phyloP scores from a whole-genome alignment of 106 monocot genomes.

The Dendrobium nobile region DNA sequence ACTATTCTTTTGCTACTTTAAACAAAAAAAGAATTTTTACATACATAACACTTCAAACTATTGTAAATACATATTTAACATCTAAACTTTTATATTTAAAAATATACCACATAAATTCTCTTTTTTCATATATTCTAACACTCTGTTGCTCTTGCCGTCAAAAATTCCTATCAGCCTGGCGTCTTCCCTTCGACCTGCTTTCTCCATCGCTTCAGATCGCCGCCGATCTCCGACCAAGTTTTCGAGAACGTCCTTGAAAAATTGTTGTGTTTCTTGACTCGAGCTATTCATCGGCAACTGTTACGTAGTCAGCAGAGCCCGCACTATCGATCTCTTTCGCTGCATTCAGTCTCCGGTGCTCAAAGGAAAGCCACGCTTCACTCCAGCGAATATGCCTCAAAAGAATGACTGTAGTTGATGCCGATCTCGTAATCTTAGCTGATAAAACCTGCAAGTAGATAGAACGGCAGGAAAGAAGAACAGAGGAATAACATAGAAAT shows the following conservation, averaged over 20 bases:
- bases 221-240: constrained; percentile 16
- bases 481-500: too few species aligned
- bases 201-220: neutral
- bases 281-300: constrained; percentile 89
- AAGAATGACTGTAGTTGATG: constrained; percentile 60
- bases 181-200: neutral
- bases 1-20: too few species aligned
- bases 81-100: too few species aligned
- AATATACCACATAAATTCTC: too few species aligned
- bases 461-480: too few species aligned
- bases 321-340: constrained; percentile 39
- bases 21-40: too few species aligned
- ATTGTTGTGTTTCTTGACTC: constrained; percentile 18
- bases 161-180: neutral
- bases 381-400: constrained; percentile 68
- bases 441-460: constrained; percentile 14
- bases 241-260: constrained; percentile 21
- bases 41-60: too few species aligned
- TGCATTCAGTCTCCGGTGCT: constrained; percentile 13
- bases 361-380: constrained; percentile 48
- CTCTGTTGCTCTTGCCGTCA: too few species aligned
- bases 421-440: constrained; percentile 31
- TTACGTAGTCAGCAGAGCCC: constrained; percentile 57
- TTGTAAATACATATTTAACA: too few species aligned
- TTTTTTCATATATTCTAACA: too few species aligned